Base-by-base conservation (phyloP, 31 red algal species). In the Endocladia muricata region DNA sequence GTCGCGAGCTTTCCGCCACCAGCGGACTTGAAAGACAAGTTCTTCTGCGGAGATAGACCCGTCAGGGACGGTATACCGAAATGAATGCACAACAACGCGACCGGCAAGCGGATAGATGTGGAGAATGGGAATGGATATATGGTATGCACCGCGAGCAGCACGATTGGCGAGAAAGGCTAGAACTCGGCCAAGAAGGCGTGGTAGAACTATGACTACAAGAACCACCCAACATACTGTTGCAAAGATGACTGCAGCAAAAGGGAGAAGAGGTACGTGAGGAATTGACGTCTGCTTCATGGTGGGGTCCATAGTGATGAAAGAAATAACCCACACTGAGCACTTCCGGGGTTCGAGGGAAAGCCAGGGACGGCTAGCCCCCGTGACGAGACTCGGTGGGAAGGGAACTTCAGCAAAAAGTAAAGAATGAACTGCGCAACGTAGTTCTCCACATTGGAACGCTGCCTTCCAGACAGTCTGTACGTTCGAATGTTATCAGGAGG, bases 21-120 rank as follows among this genome's bases (percentile, higher is more conserved):
- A 85, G 38, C 81, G 70, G 8, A 76, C 44, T 35, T 85, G 81
- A 2, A 85, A 48, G 41, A 85, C 70, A 31, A 85, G 70, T 32
- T 85, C 69, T 36, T 85, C 81, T 39, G 76, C 70, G 39, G 70
- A 61, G 2, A 85, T 37, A 33, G 70, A 63, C 23, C 54, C 81
- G 34, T 85, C 71, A 1, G 81, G 81, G 2, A 85, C 54, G 4
- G 81, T 85, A 71, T 85, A 85, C 3, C 44, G 70, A 34, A 85
- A 38, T 7, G 81, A 73, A 62, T 85, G 81, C 2, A 71, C 81
- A 2, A 85, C 81, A 42, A 54, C 70, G 23, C 81, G 70, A 17
- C 81, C 81, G 29, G 81, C 67, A 4, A 85, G 81, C 3, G 81
- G 81, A 43, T 85, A 85, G 31, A 85, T 61, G 61, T 85, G 68